Percentiles rank a stretch among this genome's conserved stretches.
phyloP scores from a whole-genome alignment of 768 basidiomycete genomes.

The Amanita molliuscula region DNA sequence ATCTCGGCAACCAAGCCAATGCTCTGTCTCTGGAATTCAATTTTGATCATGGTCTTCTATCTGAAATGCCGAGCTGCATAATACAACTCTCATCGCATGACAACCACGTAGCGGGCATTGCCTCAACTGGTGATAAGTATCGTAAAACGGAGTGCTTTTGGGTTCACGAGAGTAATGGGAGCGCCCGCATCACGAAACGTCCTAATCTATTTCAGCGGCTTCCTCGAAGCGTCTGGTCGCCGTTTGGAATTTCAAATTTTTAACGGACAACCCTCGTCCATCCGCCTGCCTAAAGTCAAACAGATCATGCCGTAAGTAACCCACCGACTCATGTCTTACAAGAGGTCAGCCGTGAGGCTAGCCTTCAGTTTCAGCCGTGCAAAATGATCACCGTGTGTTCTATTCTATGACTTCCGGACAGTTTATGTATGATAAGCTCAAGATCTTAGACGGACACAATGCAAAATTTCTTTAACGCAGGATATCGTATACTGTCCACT shows the following conservation, averaged over 20 bases:
- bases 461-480: neutral
- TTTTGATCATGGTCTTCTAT: neutral
- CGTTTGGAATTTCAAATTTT: constrained; percentile 6
- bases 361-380: neutral
- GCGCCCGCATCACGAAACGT: constrained; percentile 2
- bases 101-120: neutral
- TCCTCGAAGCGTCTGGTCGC: constrained; percentile 5
- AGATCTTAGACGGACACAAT: neutral
- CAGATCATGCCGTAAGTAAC: constrained; percentile 4
- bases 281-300: constrained; percentile 1
- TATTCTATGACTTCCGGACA: constrained; percentile 3
- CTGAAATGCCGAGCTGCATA: neutral
- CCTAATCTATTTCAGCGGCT: constrained; percentile 1
- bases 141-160: neutral
- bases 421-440: constrained; percentile 7
- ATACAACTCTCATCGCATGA: neutral
- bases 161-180: constrained; percentile 2
- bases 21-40: neutral
- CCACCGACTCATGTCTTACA: constrained; percentile 1
- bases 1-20: constrained; percentile 3
- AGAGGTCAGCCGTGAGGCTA: neutral
- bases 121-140: neutral
- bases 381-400: neutral
- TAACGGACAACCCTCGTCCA: constrained; percentile 1
- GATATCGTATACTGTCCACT: neutral